phyloP scores from a whole-genome alignment of 75 land plant genomes.

The Cryptomeria japonica region DNA sequence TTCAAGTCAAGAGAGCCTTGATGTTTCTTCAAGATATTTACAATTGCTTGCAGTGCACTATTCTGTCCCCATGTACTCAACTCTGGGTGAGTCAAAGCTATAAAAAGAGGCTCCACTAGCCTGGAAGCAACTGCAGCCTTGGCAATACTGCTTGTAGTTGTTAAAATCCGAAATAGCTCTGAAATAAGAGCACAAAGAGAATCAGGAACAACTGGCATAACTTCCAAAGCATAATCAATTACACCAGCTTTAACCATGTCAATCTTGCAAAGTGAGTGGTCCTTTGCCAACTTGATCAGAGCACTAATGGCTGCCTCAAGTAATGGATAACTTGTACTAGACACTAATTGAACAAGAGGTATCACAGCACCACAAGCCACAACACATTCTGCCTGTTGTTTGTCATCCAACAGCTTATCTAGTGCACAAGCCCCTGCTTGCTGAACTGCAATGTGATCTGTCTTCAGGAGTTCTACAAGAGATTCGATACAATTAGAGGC shows the following conservation, averaged over 20 bases:
- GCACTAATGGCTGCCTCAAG: constrained; percentile 43
- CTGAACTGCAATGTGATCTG: constrained; percentile 32
- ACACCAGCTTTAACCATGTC: constrained; percentile 55
- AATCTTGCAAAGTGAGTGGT: constrained; percentile 30
- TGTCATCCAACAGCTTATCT: constrained; percentile 40
- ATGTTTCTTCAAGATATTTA: constrained; percentile 46
- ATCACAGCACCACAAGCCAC: constrained; percentile 44
- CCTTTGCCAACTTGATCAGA: constrained; percentile 47
- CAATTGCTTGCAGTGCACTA: constrained; percentile 45
- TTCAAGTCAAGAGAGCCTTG: constrained; percentile 25
- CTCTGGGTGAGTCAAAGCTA: constrained; percentile 32
- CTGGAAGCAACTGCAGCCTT: constrained; percentile 31
- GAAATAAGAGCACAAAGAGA: constrained; percentile 38
- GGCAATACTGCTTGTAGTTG: constrained; percentile 46
- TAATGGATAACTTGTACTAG: constrained; percentile 19
- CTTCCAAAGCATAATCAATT: constrained; percentile 38
- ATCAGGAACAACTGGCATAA: constrained; percentile 31
- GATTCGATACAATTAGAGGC: constrained; percentile 47
- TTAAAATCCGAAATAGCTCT: constrained; percentile 42
- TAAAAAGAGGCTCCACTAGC: constrained; percentile 42
- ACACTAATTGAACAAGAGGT: constrained; percentile 29
- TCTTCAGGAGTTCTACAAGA: constrained; percentile 32
- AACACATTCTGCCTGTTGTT: constrained; percentile 45
- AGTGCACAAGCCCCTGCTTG: constrained; percentile 47
- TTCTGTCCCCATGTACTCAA: constrained; percentile 54